Conservation (phyloP, 1,284 basidiomycete genomes). For the Melampsora occidentalis region DNA sequence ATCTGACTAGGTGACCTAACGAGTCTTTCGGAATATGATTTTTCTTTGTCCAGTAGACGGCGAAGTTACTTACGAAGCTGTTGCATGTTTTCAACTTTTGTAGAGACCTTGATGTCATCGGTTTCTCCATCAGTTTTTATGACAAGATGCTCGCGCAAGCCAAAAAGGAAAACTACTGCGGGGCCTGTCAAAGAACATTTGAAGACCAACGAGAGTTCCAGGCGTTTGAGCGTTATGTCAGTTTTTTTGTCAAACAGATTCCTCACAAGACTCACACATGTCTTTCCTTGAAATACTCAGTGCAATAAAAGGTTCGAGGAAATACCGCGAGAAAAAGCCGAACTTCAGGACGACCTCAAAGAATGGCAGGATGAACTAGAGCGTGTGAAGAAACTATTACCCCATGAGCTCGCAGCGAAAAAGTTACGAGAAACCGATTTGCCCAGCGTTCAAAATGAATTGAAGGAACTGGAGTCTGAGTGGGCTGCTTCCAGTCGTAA, state of each 20-base stretch:
- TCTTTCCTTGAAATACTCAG: not conserved
- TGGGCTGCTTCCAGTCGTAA: slow-evolving; percentile 60
- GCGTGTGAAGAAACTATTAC: slow-evolving; percentile 62
- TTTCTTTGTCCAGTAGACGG: too few relatives aligned
- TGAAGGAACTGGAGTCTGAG: slow-evolving; percentile 62
- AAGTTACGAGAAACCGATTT: slow-evolving; percentile 65
- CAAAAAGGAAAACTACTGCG: slow-evolving; percentile 67
- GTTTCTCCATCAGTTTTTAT: slow-evolving; percentile 60
- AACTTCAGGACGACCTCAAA: slow-evolving; percentile 59
- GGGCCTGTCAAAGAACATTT: slow-evolving; percentile 72
- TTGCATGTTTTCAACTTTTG: not conserved
- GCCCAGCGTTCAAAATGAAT: slow-evolving; percentile 65
- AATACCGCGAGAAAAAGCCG: slow-evolving; percentile 49
- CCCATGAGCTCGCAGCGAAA: slow-evolving; percentile 55
- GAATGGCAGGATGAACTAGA: slow-evolving; percentile 66
- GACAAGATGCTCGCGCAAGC: slow-evolving; percentile 64
- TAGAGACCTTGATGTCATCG: slow-evolving; percentile 52
- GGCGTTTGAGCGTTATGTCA: slow-evolving; percentile 52
- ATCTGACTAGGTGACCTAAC: not conserved
- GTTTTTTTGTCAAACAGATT: slow-evolving; percentile 55
- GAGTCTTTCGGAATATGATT: not conserved
- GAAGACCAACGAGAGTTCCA: slow-evolving; percentile 60
- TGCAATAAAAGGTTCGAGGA: slow-evolving; percentile 26
- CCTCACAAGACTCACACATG: slow-evolving; percentile 46
- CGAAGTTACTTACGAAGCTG: too few relatives aligned